Base-by-base conservation (phyloP, 768 basidiomycete species). In the Lyophyllum atratum region DNA sequence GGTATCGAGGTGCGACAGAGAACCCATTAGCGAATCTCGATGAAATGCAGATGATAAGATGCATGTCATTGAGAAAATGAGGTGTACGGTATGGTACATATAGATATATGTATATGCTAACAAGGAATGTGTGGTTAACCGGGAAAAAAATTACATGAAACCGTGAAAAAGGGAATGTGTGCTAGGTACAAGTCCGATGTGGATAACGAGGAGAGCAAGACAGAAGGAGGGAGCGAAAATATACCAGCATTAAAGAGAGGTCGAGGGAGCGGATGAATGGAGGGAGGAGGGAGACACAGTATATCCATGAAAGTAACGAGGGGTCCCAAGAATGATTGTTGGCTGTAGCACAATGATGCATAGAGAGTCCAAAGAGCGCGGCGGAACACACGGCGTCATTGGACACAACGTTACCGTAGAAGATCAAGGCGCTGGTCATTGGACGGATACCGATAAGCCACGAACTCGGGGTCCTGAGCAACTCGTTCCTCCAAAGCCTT, bases 401-500 rank as follows among this genome's bases (percentile, higher is more conserved):
- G 45, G 28, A 39, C 7, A 33, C 25, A 46, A 14, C 5, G 58
- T 73, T 67, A 83, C 63, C 79, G 83, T 54, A 89, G 64, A 40
- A 90, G 76, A 67, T 86, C 85, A 60, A 89, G 65, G 37, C 80
- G 84, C 63, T 90, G 86, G 62, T 89, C 86, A 60, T 79, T 83
- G 14, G 91, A 92, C 7, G 92, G 92, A 70, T 94, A 94, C 39
- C 92, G 85, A 68, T 93, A 93, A 3, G 92, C 90, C 58, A 93
- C 85, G 66, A 94, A 93, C 17, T 93, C 89, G 3, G 83, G 72
- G 68, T 92, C 91, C 71, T 90, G 92, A n/a, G 87, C 80, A n/a
- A 94, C 90, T 21, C 91, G 78, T 63, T 87, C 85, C 63, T 90
- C 89, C 53, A 92, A 77, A 46, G 85, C 85, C 75, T 85, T 92